Evolutionary conservation across 306 rosid genomes (phyloP).

Genomic region (Lathyrus sativus): DNA sequence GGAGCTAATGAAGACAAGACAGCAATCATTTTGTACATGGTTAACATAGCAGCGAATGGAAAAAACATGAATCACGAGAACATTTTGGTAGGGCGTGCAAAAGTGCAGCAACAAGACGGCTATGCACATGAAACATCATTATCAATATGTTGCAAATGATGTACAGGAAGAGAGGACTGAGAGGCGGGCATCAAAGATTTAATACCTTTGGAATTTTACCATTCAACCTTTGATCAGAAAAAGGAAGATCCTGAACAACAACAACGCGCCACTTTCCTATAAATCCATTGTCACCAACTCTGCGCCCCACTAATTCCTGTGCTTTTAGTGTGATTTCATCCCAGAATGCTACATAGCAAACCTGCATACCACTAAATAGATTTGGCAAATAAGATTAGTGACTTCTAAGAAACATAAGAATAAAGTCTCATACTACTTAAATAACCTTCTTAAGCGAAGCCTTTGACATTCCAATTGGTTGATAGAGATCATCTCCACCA

Average conservation of each 20-base stretch:
- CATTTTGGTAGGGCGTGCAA: neutral
- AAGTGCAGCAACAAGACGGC: slow-evolving; percentile 21
- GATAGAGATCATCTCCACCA: slow-evolving; percentile 99
- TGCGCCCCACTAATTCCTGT: slow-evolving; percentile 62
- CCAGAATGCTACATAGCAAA: slow-evolving; percentile 95
- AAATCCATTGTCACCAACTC: slow-evolving; percentile 64
- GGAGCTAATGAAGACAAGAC: slow-evolving; percentile 21
- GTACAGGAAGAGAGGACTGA: slow-evolving; percentile 1
- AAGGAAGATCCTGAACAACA: slow-evolving; percentile 87
- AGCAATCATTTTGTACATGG: slow-evolving; percentile 4
- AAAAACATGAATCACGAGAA: slow-evolving; percentile 16
- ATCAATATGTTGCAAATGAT: slow-evolving; percentile 11
- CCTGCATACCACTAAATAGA: slow-evolving; percentile 64
- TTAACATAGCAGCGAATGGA: neutral
- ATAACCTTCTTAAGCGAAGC: slow-evolving; percentile 77
- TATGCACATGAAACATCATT: slow-evolving; percentile 8
- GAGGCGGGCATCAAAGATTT: neutral
- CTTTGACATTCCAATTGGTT: slow-evolving; percentile 87
- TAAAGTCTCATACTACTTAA: slow-evolving; percentile 33
- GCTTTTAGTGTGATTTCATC: slow-evolving; percentile 84
- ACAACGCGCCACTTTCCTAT: slow-evolving; percentile 87
- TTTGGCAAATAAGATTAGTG: slow-evolving; percentile 45
- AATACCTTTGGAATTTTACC: slow-evolving; percentile 94
- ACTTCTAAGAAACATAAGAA: slow-evolving; percentile 31
- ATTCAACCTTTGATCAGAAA: slow-evolving; percentile 87